Conservation (phyloP, 495 filamentous ascomycete genomes). For the Cercophora sp. region DNA sequence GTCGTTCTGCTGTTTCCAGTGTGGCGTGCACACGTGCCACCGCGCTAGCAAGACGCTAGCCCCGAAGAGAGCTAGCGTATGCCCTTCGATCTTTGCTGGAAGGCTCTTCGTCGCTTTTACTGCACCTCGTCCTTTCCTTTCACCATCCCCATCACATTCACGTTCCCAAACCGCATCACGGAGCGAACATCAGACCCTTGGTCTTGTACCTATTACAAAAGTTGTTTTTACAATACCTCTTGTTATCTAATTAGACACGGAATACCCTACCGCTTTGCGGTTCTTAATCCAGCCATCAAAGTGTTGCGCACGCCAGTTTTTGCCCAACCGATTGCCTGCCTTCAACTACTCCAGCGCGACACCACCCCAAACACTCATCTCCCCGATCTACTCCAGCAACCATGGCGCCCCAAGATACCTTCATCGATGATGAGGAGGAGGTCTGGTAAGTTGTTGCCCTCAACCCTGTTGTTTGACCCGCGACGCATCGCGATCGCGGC, state of each 20-base stretch:
- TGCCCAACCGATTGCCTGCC: constrained; percentile 8
- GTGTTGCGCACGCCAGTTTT: background rate
- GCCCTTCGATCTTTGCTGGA: constrained; percentile 22
- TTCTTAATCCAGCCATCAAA: constrained; percentile 16
- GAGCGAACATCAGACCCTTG: constrained; percentile 19
- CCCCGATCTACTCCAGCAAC: constrained; percentile 30
- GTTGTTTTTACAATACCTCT: constrained; percentile 19
- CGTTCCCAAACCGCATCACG: constrained; percentile 3
- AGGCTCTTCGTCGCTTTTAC: constrained; percentile 32
- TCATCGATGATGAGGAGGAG: constrained; percentile 97
- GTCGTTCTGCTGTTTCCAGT: too few species aligned
- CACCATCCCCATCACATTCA: constrained; percentile 14
- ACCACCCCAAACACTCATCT: too few species aligned
- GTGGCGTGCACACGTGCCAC: constrained; percentile 29
- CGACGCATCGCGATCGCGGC: background rate
- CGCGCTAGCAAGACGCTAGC: constrained; percentile 9
- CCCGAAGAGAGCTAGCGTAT: constrained; percentile 16
- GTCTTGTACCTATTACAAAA: constrained; percentile 25
- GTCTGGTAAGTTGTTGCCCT: constrained; percentile 59
- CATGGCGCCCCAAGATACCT: constrained; percentile 85
- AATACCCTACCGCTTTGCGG: constrained; percentile 2
- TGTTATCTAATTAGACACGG: constrained; percentile 15
- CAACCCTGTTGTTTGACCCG: background rate
- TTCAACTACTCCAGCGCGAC: constrained; percentile 9
- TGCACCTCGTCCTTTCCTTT: constrained; percentile 23